phyloP scores from a whole-genome alignment of 2,329 filamentous ascomycete genomes.

The Pseudocercospora vitis region DNA sequence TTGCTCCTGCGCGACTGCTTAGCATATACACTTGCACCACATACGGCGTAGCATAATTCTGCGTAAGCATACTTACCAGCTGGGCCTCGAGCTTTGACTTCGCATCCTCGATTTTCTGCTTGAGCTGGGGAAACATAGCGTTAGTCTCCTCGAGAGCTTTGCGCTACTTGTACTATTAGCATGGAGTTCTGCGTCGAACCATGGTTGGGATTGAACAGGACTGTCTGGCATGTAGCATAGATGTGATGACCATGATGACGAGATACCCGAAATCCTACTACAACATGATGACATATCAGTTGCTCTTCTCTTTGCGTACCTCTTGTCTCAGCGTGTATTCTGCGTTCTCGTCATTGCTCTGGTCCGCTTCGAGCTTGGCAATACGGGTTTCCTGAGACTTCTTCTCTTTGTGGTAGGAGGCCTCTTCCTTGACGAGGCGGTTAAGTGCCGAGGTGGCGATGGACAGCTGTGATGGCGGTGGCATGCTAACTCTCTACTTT shows the following conservation, averaged over 20 bases:
- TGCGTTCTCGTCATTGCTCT: conserved; percentile 62
- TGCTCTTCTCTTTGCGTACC: conserved; percentile 52
- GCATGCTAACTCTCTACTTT: conserved; percentile 56
- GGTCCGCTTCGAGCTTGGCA: conserved; percentile 60
- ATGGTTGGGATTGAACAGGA: neutral
- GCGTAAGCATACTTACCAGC: conserved; percentile 70
- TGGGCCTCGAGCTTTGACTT: conserved; percentile 72
- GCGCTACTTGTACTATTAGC: conserved; percentile 54
- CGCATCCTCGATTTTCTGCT: conserved; percentile 68
- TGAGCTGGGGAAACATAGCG: conserved; percentile 73
- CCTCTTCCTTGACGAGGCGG: conserved; percentile 88
- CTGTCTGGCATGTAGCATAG: conserved; percentile 6
- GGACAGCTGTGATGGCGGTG: conserved; percentile 70
- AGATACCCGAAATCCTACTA: conserved; percentile 8
- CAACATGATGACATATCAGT: neutral
- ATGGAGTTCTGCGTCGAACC: neutral
- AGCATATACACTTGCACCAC: conserved; percentile 12
- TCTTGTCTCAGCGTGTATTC: conserved; percentile 82
- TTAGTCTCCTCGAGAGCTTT: conserved; percentile 84
- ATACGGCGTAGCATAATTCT: conserved; percentile 16
- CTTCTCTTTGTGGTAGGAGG: conserved; percentile 85
- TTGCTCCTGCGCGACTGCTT: conserved; percentile 39
- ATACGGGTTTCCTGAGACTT: conserved; percentile 71
- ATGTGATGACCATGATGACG: conserved; percentile 7
- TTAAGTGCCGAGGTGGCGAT: conserved; percentile 78